phyloP scores from a whole-genome alignment of 371 early-diverging fungal genomes.

The Rhizopus sp. region DNA sequence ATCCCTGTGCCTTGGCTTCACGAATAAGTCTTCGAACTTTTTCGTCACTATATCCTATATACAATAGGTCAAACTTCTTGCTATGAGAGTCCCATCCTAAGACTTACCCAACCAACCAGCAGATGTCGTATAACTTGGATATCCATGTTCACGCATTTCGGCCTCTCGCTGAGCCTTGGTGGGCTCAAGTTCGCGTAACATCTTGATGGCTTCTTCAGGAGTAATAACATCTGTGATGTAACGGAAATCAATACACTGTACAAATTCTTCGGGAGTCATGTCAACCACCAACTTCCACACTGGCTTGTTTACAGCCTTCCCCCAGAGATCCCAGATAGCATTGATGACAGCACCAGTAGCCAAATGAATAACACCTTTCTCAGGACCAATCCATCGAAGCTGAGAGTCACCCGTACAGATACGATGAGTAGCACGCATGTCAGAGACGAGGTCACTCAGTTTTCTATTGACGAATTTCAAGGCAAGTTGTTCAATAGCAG shows the following conservation, averaged over 20 bases:
- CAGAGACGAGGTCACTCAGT: conserved; percentile 28
- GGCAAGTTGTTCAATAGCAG: conserved; percentile 46
- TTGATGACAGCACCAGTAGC: conserved; percentile 59
- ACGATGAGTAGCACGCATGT: conserved; percentile 51
- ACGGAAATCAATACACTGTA: conserved; percentile 54
- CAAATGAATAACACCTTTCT: conserved; percentile 54
- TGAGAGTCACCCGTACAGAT: conserved; percentile 56
- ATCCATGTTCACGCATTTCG: conserved; percentile 43
- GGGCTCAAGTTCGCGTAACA: conserved; percentile 34
- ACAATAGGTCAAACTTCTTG: not conserved
- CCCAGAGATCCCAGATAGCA: conserved; percentile 61
- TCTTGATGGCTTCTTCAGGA: conserved; percentile 49
- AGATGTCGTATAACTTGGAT: conserved; percentile 54
- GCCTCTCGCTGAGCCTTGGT: conserved; percentile 40
- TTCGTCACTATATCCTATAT: conserved; percentile 51
- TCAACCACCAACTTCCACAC: conserved; percentile 56
- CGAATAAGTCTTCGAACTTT: conserved; percentile 44
- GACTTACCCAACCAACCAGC: conserved; percentile 55
- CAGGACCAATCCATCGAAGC: conserved; percentile 57
- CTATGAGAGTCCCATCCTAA: not conserved
- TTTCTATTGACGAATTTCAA: conserved; percentile 44
- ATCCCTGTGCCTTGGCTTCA: conserved; percentile 48
- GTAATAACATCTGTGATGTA: conserved; percentile 61
- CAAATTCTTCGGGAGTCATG: conserved; percentile 54
- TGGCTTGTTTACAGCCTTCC: conserved; percentile 54